Conservation (phyloP, 257 asterid genomes). For the Anisodus tanguticus region DNA sequence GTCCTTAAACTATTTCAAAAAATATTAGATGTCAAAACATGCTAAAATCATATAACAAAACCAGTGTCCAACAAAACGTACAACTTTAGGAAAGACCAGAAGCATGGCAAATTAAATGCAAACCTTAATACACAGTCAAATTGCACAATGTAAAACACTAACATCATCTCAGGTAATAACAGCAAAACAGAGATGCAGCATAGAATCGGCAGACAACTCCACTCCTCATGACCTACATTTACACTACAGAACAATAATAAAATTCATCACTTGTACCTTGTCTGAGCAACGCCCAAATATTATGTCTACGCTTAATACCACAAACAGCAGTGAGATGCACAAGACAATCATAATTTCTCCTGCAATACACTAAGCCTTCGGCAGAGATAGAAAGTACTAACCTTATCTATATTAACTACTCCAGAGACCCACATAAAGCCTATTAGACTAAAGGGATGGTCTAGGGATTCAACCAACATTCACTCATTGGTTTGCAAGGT, state of each 20-base stretch:
- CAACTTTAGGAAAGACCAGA: background rate
- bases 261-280: background rate
- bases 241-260: background rate
- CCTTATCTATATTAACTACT: background rate
- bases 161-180: no score
- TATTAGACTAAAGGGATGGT: background rate
- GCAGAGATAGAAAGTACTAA: background rate
- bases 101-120: background rate
- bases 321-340: background rate
- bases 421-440: background rate
- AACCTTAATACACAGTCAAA: background rate
- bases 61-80: background rate
- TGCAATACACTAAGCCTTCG: background rate
- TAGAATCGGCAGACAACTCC: background rate
- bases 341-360: background rate
- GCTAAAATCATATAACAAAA: background rate
- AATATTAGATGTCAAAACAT: background rate
- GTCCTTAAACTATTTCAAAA: background rate
- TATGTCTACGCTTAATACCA: background rate
- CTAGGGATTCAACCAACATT: background rate
- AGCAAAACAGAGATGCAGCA: no score
- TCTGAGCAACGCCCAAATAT: background rate
- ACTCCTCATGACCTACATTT: background rate
- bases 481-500: background rate
- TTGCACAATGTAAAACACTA: background rate